phyloP scores from a whole-genome alignment of 2,329 filamentous ascomycete genomes.

The Pseudogymnoascus sp. region DNA sequence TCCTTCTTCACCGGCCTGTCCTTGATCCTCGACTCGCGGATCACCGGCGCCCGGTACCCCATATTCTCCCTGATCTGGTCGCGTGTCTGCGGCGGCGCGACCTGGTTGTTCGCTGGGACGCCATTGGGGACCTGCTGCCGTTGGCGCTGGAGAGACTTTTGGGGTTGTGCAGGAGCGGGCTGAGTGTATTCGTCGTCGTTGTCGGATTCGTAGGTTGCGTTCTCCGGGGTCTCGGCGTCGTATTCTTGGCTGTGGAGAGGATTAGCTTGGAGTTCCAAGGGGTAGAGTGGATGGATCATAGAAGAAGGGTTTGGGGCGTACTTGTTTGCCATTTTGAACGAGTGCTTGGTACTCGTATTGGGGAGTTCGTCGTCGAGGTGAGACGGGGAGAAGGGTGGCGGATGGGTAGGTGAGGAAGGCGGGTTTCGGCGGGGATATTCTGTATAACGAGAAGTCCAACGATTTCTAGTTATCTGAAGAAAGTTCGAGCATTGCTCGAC shows the following conservation, averaged over 20 bases:
- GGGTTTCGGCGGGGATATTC: background rate
- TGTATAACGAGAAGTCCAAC: background rate
- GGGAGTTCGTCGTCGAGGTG: background rate
- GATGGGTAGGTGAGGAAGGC: background rate
- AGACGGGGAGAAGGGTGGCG: background rate
- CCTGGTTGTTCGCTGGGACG: background rate
- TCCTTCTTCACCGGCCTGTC: constrained; percentile 31
- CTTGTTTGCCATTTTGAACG: background rate
- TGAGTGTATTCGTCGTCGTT: background rate
- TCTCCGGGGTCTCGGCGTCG: background rate
- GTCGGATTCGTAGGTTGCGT: background rate
- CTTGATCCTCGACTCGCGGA: constrained; percentile 32
- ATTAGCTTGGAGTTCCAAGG: background rate
- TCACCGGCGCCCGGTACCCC: constrained; percentile 24
- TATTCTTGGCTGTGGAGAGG: background rate
- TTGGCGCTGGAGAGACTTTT: background rate
- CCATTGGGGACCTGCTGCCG: background rate
- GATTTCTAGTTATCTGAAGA: background rate
- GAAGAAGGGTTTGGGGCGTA: background rate
- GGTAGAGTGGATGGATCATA: background rate
- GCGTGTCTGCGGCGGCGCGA: background rate
- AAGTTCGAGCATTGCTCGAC: background rate
- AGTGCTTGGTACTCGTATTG: background rate
- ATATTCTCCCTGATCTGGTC: constrained; percentile 20
- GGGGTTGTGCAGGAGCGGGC: background rate